Evolutionary conservation across 2,329 filamentous ascomycete species (phyloP), one percentile per base, ranked within the genome.

Genomic region (Cadophora gregata): DNA sequence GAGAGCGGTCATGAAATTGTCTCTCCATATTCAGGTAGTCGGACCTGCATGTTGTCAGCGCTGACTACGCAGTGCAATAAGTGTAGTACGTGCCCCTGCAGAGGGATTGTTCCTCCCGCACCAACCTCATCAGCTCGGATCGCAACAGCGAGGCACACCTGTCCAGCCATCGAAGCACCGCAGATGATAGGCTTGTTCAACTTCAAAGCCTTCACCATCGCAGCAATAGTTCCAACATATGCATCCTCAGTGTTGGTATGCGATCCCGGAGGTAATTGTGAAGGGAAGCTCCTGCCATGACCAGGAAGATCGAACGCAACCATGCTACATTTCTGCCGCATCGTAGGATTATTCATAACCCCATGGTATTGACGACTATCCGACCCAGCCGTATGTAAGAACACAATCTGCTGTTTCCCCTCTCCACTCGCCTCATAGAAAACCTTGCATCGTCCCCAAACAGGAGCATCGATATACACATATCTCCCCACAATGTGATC

Each of bases 311-410:
- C 83, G 56, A 84, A 82, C 1, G 81, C 81, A 53, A 80, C 80
- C 82, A 84, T 84, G 24, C 78, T 80, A 64, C 81, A 83, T 62
- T 77, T 80, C 73, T 82, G 79, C 24, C 79, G 76, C 80, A 83
- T 83, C 14, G 77, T 75, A 31, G 75, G 65, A 64, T 84, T 78
- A 64, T 84, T 84, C 81, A 85, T 80, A 1, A 85, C 82, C 24
- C 82, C 82, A 62, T 85, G 83, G 62, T 84, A 84, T 70, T 84
- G 82, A 31, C 82, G 73, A 31, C 78, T 77, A 67, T 85, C 83
- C 59, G 79, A 80, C 2, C 82, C 82, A 16, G 81, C 81, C 0
- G 80, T 82, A 67, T 83, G 81, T 5, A 80, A 72, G 69, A 83
- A 82, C 24, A 79, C 70, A 29, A 85, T 82, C 29, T 79, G 77